Evolutionary conservation across 2,329 filamentous ascomycete genomes (phyloP).

Genomic region (Exophiala bonariae): DNA sequence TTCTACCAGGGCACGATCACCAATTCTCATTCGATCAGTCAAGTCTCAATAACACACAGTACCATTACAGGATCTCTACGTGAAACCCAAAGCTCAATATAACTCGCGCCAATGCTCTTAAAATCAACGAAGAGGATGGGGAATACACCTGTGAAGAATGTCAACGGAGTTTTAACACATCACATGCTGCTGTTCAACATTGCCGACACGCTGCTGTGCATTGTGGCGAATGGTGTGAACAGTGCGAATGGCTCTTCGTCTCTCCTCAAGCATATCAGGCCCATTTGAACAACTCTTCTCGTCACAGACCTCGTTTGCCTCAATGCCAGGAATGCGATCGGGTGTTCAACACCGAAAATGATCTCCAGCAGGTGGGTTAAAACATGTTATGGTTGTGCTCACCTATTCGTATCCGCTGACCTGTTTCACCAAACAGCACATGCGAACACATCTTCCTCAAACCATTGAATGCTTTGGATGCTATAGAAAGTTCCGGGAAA

Average conservation of each 20-base stretch:
- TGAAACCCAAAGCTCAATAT: too few species aligned
- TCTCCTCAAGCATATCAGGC: constrained; percentile 1
- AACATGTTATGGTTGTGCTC: not conserved
- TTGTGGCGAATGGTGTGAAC: constrained; percentile 18
- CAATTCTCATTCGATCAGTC: too few species aligned
- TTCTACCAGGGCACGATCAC: too few species aligned
- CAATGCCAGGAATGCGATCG: constrained; percentile 18
- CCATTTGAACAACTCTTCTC: constrained; percentile 10
- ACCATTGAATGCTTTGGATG: constrained; percentile 27
- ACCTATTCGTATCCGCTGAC: not conserved
- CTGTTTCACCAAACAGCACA: constrained; percentile 21
- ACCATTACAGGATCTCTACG: too few species aligned
- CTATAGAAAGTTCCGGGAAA: constrained; percentile 22
- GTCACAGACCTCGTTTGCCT: constrained; percentile 10
- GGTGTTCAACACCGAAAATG: constrained; percentile 20
- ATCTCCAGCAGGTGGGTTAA: constrained; percentile 26
- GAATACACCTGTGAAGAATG: constrained; percentile 11
- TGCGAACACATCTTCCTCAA: constrained; percentile 20
- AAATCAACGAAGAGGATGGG: not conserved
- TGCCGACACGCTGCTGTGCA: constrained; percentile 14
- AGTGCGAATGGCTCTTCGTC: constrained; percentile 19
- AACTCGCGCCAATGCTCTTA: constrained; percentile 11
- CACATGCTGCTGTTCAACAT: constrained; percentile 10
- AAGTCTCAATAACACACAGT: too few species aligned
- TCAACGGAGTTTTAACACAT: constrained; percentile 11